A percentile compares a stretch with the other conserved stretches of the same genome.
These are phyloP conservation scores for Schizochytrium sp. DNA, from an alignment of 108 stramenopile genomes.

Conservation along the genomic window DNA sequence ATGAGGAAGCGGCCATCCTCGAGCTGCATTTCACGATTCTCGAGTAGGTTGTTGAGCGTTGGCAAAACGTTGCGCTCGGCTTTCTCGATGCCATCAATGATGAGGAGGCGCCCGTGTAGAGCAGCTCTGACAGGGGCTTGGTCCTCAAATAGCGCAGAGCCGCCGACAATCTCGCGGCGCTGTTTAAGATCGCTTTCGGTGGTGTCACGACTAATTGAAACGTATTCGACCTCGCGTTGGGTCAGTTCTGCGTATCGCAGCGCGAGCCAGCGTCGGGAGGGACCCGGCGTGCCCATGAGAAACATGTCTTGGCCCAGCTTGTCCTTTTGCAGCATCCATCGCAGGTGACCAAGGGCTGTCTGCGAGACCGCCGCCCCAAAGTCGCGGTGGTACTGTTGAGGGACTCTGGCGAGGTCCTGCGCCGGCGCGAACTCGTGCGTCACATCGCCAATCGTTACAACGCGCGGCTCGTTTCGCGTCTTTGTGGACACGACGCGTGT, in stretches of 20 bases:
- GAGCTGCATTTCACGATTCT: conserved; percentile 32
- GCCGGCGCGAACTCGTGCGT: neutral
- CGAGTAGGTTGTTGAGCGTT: conserved; percentile 36
- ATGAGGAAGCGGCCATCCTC: conserved; percentile 30
- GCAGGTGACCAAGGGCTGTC: conserved; percentile 24
- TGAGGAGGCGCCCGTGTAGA: conserved; percentile 61
- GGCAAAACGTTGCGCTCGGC: conserved; percentile 41
- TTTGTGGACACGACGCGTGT: no score
- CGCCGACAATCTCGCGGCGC: conserved; percentile 49
- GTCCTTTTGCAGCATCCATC: conserved; percentile 79
- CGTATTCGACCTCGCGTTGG: conserved; percentile 55
- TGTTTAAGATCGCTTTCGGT: conserved; percentile 78
- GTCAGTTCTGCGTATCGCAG: conserved; percentile 59
- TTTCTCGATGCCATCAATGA: conserved; percentile 35
- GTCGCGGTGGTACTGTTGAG: neutral
- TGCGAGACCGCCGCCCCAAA: neutral
- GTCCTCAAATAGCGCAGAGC: conserved; percentile 40
- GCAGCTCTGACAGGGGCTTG: conserved; percentile 80
- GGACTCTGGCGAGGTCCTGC: neutral
- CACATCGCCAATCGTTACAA: neutral
- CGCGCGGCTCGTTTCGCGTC: neutral
- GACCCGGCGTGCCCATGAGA: conserved; percentile 56
- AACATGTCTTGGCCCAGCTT: conserved; percentile 63
- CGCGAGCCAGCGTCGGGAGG: conserved; percentile 53
- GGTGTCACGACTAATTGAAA: conserved; percentile 61